Evolutionary conservation across 768 basidiomycete genomes (phyloP), one percentile per base, ranked within the genome.

Genomic region (Tremella fuciformis): DNA sequence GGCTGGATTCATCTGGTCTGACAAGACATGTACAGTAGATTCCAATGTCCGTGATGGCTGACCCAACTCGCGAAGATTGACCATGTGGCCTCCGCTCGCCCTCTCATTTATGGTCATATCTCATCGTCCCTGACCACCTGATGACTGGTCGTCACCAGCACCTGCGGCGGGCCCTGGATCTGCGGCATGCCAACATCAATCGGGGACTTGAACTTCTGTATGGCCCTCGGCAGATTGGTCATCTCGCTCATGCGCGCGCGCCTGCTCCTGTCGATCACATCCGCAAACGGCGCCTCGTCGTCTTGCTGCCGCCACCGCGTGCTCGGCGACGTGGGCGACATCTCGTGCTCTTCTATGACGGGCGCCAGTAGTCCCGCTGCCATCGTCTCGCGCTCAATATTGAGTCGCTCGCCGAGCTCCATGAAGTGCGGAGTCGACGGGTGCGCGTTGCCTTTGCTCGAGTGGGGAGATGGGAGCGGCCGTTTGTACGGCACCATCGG

Each of bases 321-420:
- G 4, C 24, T 8, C 6, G 49, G 49, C 15, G 49, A 16, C 16
- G 21, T n/a, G 25, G 55, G 55, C 15, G 55, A 56, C 34, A 56
- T 15, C 34, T 56, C 55, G 34, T 57, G 50, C 24, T 56, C 41
- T 3, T 53, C 38, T 9, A 29, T 24, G 37, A 29, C 24, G 37
- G 51, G 34, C 15, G 22, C 26, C 15, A 25, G 48, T 7, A 25
- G 26, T 25, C 48, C 21, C 22, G n/a, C 46, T 0, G 49, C 57
- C 40, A 70, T 52, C 0, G 57, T 57, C 13, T 67, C 62, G 3
- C 53, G 61, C 39, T 62, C 64, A n/a, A 71, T 55, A 42, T 71
- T 71, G 18, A 71, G 59, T 13, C 69, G 55, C 18, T 61, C 64
- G 22, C 69, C 69, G 9, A 71, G 51, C 26, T 67, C 66, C 53